Evolutionary conservation across 768 basidiomycete genomes (phyloP), one percentile per base, ranked within the genome.

Genomic region (Mycena galopus): DNA sequence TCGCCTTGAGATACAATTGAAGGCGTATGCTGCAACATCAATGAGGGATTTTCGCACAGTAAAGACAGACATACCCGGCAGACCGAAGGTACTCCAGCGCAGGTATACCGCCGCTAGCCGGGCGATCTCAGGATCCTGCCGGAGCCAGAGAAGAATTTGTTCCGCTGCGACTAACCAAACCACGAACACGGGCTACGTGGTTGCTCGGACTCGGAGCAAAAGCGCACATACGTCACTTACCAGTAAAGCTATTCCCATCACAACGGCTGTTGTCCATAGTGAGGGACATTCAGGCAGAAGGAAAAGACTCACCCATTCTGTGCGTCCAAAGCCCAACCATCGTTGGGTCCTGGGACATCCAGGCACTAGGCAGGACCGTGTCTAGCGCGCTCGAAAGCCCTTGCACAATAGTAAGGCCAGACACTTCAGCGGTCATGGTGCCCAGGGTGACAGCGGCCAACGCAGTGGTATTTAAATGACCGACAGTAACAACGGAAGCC

Each of bases 361-460:
- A 94, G 17, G 93, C 93, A 39, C 91, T 87, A 0, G 93, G 93
- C 23, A 93, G 86, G 67, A 94, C 87, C 0, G 92, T 92, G 78
- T 94, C 93, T 19, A 94, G 86, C 4, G 91, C 86, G 27, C 89
- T 89, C 10, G 86, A 82, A 33, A 92, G 85, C n/a, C 91, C 90
- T 55, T 88, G 87, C 0, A 91, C 77, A 58, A 92, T 88, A 60
- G 87, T 88, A 67, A 85, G 87, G 7, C 84, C 86, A 0, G 89
- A 86, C 4, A 53, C 50, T 3, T 35, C 29, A 14, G 51, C 51
- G 7, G 30, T 65, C 63, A 65, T 65, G 32, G n/a, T 51, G 30
- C 63, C 62, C 1, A 51, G 50, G 0, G 39, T 30, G 5, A 44
- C 59, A 7, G 25, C 39, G 1, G 59, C 59, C 17, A 61, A 61